These are phyloP conservation scores for Mortierella polycephala DNA, from an alignment of 371 early-diverging fungal genomes.

Conservation along the genomic window DNA sequence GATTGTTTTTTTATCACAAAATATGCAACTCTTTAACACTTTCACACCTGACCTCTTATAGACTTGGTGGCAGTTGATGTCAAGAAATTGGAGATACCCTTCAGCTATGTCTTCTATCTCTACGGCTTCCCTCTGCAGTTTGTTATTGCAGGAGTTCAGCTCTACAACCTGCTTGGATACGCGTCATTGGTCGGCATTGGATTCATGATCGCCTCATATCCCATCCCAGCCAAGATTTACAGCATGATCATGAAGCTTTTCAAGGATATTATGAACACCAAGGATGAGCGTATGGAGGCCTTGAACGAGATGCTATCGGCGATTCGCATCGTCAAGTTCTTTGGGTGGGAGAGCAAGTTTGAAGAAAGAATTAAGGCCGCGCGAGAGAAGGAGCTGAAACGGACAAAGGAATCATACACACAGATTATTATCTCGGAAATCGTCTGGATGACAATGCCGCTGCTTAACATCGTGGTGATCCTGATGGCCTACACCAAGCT, in stretches of 20 bases:
- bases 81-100: conserved; percentile 61
- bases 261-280: conserved; percentile 63
- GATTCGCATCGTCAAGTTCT: conserved; percentile 83
- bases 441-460: conserved; percentile 59
- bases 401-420: conserved; percentile 53
- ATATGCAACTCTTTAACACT: not conserved
- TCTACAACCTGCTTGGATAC: conserved; percentile 71
- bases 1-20: not conserved
- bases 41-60: not conserved
- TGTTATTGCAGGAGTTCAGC: conserved; percentile 64
- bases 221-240: conserved; percentile 65
- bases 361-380: conserved; percentile 60
- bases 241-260: conserved; percentile 62
- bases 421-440: conserved; percentile 43
- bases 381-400: conserved; percentile 61
- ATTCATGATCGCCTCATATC: conserved; percentile 67
- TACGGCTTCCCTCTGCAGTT: conserved; percentile 71
- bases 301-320: conserved; percentile 72
- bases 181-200: conserved; percentile 73
- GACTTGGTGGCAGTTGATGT: conserved; percentile 68
- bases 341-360: conserved; percentile 84
- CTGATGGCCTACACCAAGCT: conserved; percentile 63
- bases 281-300: conserved; percentile 71
- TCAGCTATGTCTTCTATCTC: conserved; percentile 63
- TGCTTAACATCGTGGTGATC: conserved; percentile 64